phyloP scores from a whole-genome alignment of 345 rosid genomes.

The Populus tremula region DNA sequence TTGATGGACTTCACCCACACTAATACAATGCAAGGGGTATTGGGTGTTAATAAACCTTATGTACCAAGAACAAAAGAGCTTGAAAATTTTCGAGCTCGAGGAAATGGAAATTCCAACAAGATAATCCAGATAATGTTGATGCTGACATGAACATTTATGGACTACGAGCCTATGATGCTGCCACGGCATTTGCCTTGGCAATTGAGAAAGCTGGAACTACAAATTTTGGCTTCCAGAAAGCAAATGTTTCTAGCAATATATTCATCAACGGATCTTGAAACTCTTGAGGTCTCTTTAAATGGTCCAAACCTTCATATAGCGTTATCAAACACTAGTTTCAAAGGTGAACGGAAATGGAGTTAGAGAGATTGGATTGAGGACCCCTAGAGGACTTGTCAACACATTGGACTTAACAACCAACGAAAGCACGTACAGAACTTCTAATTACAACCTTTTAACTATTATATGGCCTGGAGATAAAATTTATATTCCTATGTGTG shows the following conservation, averaged over 20 bases:
- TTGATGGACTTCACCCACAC: conserved; percentile 4
- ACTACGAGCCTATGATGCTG: conserved; percentile 38
- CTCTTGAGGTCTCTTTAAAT: conserved; percentile 15
- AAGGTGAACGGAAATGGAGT: conserved; percentile 27
- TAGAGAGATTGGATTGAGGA: conserved; percentile 41
- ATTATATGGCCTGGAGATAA: conserved; percentile 50
- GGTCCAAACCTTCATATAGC: conserved; percentile 23
- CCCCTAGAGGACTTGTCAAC: background rate
- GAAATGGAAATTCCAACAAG: conserved; percentile 19
- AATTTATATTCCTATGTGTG: conserved; percentile 27
- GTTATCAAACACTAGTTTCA: conserved; percentile 22
- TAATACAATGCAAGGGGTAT: conserved; percentile 43
- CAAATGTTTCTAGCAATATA: background rate
- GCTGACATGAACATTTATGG: conserved; percentile 19
- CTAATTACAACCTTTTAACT: background rate
- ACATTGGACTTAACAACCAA: too few species aligned
- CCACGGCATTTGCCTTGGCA: conserved; percentile 31
- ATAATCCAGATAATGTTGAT: conserved; percentile 11
- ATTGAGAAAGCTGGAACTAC: conserved; percentile 12
- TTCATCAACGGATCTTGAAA: conserved; percentile 8
- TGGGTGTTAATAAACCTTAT: conserved; percentile 32
- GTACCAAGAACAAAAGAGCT: conserved; percentile 14
- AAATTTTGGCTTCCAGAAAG: background rate
- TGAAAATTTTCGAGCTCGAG: conserved; percentile 20
- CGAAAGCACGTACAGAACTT: background rate